Conservation (phyloP, 495 filamentous ascomycete genomes). For the Astrothelium subdiscretum region DNA sequence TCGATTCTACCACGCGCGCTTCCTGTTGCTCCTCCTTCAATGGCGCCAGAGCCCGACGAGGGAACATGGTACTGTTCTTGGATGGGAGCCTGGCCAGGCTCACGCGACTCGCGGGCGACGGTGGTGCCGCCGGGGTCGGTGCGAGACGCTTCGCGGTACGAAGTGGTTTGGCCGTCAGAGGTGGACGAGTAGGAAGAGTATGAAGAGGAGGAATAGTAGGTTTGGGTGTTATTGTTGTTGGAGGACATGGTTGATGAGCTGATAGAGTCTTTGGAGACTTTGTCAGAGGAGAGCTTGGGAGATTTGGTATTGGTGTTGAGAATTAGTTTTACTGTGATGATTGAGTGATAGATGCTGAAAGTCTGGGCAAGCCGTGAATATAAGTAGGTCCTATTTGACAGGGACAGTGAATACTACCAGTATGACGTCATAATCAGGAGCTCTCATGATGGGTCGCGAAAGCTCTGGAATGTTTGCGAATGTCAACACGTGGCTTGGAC, state of each 20-base stretch:
- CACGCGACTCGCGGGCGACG: neutral
- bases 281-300: neutral
- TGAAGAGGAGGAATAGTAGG: neutral
- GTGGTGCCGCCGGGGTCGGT: neutral
- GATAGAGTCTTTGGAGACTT: neutral
- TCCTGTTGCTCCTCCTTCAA: neutral
- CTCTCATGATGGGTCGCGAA: slow-evolving; percentile 2
- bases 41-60: neutral
- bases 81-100: neutral
- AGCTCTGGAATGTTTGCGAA: slow-evolving; percentile 1
- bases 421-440: neutral
- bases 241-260: neutral
- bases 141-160: neutral
- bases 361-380: too few relatives aligned
- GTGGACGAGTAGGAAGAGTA: neutral
- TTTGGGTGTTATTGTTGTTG: neutral
- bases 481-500: neutral
- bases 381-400: too few relatives aligned
- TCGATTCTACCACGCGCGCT: neutral
- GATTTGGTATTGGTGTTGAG: neutral
- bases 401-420: neutral
- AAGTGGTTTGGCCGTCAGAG: neutral
- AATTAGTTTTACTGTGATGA: neutral
- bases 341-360: neutral
- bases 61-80: neutral